These are phyloP conservation scores for Gossypium davidsonii DNA, from an alignment of 441 rosid species.

Conservation along the genomic window DNA sequence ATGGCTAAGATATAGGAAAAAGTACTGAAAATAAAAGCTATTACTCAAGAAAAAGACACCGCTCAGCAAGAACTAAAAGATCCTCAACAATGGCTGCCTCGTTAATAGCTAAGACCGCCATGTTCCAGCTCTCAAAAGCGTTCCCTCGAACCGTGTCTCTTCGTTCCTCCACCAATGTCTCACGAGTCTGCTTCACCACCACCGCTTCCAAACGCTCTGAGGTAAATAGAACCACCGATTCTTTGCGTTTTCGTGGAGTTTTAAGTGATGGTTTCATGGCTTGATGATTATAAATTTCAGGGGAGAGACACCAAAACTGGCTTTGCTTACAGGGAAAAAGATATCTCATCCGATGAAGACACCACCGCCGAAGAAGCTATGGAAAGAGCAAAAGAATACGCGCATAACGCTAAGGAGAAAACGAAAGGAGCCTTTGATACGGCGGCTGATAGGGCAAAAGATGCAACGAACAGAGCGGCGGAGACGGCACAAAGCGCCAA, in stretches of 20 bases:
- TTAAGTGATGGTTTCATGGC: not conserved
- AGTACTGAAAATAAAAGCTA: not conserved
- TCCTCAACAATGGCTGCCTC: slow-evolving; percentile 40
- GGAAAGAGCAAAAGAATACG: not conserved
- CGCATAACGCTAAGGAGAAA: slow-evolving; percentile 8
- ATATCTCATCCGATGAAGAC: slow-evolving; percentile 4
- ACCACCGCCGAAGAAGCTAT: not conserved
- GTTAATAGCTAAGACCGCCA: slow-evolving; percentile 29
- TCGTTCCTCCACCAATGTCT: slow-evolving; percentile 25
- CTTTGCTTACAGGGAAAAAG: slow-evolving; percentile 25
- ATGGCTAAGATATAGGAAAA: not conserved
- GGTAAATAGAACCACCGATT: not conserved
- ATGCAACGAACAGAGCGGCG: slow-evolving; percentile 10
- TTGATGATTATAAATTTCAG: slow-evolving; percentile 18
- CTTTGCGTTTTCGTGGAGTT: not conserved
- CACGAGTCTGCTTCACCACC: slow-evolving; percentile 49
- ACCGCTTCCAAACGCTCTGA: slow-evolving; percentile 34
- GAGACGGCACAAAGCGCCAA: slow-evolving; percentile 23
- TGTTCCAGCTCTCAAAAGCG: slow-evolving; percentile 38
- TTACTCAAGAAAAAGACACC: not conserved
- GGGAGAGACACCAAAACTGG: slow-evolving; percentile 30
- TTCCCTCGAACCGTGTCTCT: slow-evolving; percentile 29
- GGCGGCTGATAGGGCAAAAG: not conserved
- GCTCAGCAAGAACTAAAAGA: not conserved
- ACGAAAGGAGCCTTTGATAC: not conserved